Evolutionary conservation across 208 protist species (phyloP).

Genomic region (Tritrichomonas foetus): DNA sequence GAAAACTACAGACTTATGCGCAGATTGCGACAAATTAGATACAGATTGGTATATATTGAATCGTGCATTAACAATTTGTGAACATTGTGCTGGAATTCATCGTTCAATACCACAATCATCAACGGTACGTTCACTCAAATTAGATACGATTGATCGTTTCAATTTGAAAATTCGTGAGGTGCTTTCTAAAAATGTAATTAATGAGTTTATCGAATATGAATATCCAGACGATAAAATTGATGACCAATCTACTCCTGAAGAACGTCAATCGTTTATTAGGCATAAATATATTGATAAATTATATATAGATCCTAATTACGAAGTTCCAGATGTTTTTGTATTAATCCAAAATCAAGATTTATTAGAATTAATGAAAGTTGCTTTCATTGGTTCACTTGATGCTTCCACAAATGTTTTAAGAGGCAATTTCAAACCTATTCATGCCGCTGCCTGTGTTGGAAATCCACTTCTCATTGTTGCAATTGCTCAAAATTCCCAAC

Average conservation of each 20-base stretch:
- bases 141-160: neutral
- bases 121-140: neutral
- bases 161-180: neutral
- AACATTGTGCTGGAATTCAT: conserved; percentile 12
- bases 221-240: neutral
- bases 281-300: neutral
- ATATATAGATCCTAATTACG: neutral
- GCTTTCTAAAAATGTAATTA: neutral
- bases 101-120: neutral
- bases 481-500: neutral
- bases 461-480: neutral
- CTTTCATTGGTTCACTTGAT: too few species aligned
- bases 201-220: neutral
- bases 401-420: too few species aligned
- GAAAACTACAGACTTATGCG: neutral
- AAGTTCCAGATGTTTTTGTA: too few species aligned
- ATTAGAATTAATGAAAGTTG: too few species aligned
- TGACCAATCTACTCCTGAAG: neutral
- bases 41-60: neutral
- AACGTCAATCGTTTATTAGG: neutral
- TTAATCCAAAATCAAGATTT: too few species aligned
- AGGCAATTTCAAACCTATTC: neutral
- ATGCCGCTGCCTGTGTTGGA: conserved; percentile 9
- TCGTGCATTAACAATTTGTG: neutral
- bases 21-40: neutral